These are phyloP conservation scores for Fusarium poae DNA, from an alignment of 2,329 filamentous ascomycete genomes.

Conservation along the genomic window DNA sequence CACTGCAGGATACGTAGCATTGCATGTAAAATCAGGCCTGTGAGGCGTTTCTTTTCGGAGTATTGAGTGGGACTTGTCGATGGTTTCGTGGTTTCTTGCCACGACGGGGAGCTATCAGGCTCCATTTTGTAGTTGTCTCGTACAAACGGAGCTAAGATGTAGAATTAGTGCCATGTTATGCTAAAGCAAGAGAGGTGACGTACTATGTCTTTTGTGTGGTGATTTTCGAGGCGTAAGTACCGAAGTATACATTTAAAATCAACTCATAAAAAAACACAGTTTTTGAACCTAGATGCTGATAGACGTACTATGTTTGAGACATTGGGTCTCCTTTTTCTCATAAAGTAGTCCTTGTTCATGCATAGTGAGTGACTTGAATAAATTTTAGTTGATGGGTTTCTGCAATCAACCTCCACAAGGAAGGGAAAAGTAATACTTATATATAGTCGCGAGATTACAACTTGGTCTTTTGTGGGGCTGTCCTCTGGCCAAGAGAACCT, in stretches of 20 bases:
- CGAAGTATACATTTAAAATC: no score
- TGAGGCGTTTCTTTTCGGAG: background rate
- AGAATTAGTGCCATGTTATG: background rate
- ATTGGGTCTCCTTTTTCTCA: background rate
- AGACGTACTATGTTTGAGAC: background rate
- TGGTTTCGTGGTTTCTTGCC: rapidly evolving
- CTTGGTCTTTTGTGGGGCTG: background rate
- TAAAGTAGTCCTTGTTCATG: rapidly evolving
- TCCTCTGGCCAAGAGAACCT: rapidly evolving
- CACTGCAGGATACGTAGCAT: rapidly evolving
- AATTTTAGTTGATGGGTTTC: background rate
- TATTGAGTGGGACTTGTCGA: rapidly evolving
- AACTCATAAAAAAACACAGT: no score
- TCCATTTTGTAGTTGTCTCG: background rate
- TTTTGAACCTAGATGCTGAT: no score
- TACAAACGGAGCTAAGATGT: rapidly evolving
- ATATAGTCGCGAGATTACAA: background rate
- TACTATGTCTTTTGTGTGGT: no score
- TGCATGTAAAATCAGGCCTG: rapidly evolving
- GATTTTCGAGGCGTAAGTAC: no score
- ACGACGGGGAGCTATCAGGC: rapidly evolving
- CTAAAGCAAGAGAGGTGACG: background rate
- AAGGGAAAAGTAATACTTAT: background rate
- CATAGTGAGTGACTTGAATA: rapidly evolving
- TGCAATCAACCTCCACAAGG: rapidly evolving